These are phyloP conservation scores for Hypericum perforatum DNA, from an alignment of 345 rosid genomes.

Conservation along the genomic window DNA sequence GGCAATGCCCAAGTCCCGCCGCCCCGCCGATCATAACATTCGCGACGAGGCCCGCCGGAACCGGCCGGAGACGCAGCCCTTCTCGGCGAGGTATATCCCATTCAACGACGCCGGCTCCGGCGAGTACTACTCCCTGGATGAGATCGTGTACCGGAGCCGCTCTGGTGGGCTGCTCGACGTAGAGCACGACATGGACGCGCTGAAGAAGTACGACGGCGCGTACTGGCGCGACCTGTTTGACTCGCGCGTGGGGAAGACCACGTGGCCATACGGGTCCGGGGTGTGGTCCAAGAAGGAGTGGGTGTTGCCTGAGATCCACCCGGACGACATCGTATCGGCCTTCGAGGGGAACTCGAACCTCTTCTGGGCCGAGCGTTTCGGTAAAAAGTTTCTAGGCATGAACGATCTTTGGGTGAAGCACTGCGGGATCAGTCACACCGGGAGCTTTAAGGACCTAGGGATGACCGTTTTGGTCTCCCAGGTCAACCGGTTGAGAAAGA, in stretches of 20 bases:
- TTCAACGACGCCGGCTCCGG: conserved; percentile 25
- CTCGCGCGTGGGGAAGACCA: conserved; percentile 18
- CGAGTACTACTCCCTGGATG: conserved; percentile 22
- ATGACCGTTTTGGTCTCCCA: too few relatives aligned
- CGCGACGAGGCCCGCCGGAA: conserved; percentile 49
- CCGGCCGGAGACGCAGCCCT: conserved; percentile 14
- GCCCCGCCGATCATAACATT: conserved; percentile 18
- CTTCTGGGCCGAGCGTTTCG: conserved; percentile 82
- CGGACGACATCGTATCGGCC: conserved; percentile 67
- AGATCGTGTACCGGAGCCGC: conserved; percentile 18
- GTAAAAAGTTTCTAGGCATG: conserved; percentile 36
- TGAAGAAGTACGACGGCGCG: conserved; percentile 16
- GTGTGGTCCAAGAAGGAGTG: conserved; percentile 23
- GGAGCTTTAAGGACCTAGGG: too few relatives aligned
- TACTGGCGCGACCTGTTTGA: conserved; percentile 18
- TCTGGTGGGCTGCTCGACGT: conserved; percentile 24
- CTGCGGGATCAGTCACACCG: too few relatives aligned
- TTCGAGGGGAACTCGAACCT: conserved; percentile 83
- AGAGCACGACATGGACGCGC: conserved; percentile 18
- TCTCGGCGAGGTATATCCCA: conserved; percentile 53
- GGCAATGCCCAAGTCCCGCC: too few relatives aligned
- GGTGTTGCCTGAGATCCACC: conserved; percentile 39
- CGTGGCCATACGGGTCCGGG: conserved; percentile 22
- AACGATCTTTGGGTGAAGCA: too few relatives aligned
- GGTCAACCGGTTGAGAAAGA: too few relatives aligned